These are phyloP conservation scores for Backusella mclennaniae DNA, from an alignment of 192 early-diverging fungal species.

Conservation along the genomic window DNA sequence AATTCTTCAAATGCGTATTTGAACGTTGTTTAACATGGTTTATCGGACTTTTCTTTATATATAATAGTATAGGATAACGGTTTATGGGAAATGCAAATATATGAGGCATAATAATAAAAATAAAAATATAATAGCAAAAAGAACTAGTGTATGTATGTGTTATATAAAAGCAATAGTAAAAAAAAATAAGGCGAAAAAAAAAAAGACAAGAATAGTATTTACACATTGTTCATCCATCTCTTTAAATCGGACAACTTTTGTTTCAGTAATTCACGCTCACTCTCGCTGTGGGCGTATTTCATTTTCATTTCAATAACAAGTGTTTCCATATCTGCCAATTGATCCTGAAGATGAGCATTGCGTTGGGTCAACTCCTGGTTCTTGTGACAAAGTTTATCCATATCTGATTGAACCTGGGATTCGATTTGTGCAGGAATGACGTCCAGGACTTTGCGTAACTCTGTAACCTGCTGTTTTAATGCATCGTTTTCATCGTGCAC, in stretches of 20 bases:
- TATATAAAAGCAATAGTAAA: background rate
- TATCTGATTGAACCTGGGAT: constrained; percentile 57
- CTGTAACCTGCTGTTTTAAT: constrained; percentile 52
- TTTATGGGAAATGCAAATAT: constrained; percentile 4
- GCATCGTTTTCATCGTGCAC: constrained; percentile 50
- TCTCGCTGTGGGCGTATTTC: constrained; percentile 82
- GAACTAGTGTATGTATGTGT: constrained; percentile 5
- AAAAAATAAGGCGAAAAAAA: background rate
- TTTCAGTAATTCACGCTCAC: constrained; percentile 65
- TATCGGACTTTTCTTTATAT: background rate
- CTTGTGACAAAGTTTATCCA: constrained; percentile 76
- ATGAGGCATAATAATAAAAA: background rate
- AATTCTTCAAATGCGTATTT: background rate
- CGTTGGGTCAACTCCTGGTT: constrained; percentile 72
- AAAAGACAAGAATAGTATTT: background rate
- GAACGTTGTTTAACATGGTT: background rate
- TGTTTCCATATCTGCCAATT: constrained; percentile 62
- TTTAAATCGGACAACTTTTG: constrained; percentile 68
- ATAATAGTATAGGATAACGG: background rate
- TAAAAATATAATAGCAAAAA: constrained; percentile 7
- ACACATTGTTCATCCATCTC: constrained; percentile 46
- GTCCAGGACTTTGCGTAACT: constrained; percentile 56
- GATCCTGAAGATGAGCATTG: constrained; percentile 64
- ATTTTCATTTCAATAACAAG: constrained; percentile 74
- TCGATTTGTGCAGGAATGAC: constrained; percentile 58